Percentiles rank a stretch among this genome's conserved stretches.
phyloP scores from a whole-genome alignment of 768 basidiomycete genomes.

The Galerina sulciceps region DNA sequence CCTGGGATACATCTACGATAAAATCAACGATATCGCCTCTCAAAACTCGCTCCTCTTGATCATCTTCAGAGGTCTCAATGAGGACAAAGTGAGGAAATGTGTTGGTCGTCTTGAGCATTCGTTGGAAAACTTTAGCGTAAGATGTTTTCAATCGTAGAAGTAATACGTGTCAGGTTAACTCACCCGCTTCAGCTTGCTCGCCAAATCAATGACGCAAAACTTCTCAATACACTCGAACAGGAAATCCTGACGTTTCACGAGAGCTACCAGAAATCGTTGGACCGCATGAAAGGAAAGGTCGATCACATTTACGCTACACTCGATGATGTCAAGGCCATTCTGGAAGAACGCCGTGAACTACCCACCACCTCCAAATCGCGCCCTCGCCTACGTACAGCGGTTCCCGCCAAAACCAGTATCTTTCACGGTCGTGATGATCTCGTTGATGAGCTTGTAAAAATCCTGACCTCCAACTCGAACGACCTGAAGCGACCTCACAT shows the following conservation, averaged over 20 bases:
- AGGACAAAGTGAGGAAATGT: not conserved
- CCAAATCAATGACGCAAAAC: not conserved
- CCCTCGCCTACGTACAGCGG: not conserved
- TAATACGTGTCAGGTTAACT: not conserved
- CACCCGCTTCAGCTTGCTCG: not conserved
- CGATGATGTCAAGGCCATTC: not conserved
- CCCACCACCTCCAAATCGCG: not conserved
- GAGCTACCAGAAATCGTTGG: not conserved
- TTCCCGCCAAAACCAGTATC: not conserved
- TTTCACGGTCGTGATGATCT: not conserved
- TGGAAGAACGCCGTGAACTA: not conserved
- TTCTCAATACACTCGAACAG: not conserved
- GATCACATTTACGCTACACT: not conserved
- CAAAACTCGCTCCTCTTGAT: not conserved
- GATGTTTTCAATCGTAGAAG: not conserved
- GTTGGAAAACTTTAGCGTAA: conserved; percentile 2
- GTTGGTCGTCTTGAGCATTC: not conserved
- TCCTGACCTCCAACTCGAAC: not conserved
- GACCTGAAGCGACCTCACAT: not conserved
- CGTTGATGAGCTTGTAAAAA: not conserved
- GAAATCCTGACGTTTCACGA: not conserved
- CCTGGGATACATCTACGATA: conserved; percentile 3
- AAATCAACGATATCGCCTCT: not conserved
- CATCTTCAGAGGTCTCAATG: not conserved
- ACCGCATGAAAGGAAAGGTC: too few species aligned